Evolutionary conservation across 73 alveolate genomes (phyloP).

Genomic region (Urostyla sp.): DNA sequence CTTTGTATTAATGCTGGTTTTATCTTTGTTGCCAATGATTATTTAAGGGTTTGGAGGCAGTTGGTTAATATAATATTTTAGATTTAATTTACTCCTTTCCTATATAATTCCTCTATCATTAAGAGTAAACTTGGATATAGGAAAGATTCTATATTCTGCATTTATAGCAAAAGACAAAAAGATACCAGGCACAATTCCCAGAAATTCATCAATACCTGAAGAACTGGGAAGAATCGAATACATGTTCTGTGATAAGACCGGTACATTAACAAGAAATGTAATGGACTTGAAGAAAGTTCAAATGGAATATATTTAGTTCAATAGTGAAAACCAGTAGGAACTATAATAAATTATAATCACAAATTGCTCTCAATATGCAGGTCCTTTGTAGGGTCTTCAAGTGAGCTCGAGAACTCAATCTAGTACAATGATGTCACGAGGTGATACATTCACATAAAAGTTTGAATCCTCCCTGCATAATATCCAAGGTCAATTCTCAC

Average conservation of each 20-base stretch:
- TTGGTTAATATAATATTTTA: constrained; percentile 75
- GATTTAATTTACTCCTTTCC: constrained; percentile 87
- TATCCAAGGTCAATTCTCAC: neutral
- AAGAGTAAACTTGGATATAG: constrained; percentile 96
- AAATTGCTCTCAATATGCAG: constrained; percentile 31
- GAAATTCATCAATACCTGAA: constrained; percentile 97
- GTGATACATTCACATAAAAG: neutral
- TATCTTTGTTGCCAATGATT: constrained; percentile 44
- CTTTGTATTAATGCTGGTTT: constrained; percentile 74
- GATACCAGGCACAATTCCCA: constrained; percentile 91
- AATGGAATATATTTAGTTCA: constrained; percentile 80
- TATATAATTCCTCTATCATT: constrained; percentile 94
- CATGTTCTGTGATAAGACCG: constrained; percentile 97
- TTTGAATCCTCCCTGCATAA: constrained; percentile 15
- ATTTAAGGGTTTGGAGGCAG: constrained; percentile 60
- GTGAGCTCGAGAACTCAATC: too few relatives aligned
- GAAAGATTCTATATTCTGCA: constrained; percentile 87
- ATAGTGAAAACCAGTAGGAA: constrained; percentile 71
- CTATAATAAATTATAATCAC: constrained; percentile 26
- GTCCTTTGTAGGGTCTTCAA: constrained; percentile 50
- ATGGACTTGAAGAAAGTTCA: constrained; percentile 93
- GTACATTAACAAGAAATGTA: constrained; percentile 97
- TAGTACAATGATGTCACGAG: too few relatives aligned
- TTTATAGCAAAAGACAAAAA: constrained; percentile 78
- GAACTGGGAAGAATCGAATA: constrained; percentile 94